Evolutionary conservation across 257 asterid genomes (phyloP).

Genomic region (Forsythia suspensa): DNA sequence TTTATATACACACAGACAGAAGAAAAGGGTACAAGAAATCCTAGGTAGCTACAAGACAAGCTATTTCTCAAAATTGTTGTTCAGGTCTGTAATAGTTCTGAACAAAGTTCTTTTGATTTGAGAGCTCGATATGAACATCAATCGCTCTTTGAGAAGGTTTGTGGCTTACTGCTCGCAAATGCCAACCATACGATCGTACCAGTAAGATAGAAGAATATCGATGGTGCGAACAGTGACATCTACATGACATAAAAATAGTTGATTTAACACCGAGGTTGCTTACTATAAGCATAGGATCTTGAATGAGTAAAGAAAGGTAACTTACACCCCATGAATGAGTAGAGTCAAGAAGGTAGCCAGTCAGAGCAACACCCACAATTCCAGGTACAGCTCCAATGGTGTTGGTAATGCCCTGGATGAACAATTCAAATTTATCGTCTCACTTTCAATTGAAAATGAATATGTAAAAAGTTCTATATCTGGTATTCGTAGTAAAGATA

Average conservation of each 20-base stretch:
- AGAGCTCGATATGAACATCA: constrained; percentile 17
- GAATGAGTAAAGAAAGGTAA: constrained; percentile 8
- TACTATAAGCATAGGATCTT: neutral
- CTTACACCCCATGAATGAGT: constrained; percentile 99
- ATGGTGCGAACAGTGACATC: constrained; percentile 90
- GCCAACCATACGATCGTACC: constrained; percentile 92
- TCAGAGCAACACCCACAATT: constrained; percentile 87
- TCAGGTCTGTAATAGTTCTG: constrained; percentile 29
- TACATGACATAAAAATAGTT: constrained; percentile 20
- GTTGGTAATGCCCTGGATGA: constrained; percentile 87
- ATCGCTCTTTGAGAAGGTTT: constrained; percentile 59
- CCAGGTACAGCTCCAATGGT: constrained; percentile 98
- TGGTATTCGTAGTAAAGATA: neutral
- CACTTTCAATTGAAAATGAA: neutral
- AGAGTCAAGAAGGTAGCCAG: constrained; percentile 90
- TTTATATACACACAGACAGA: constrained; percentile 15
- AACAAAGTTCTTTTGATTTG: constrained; percentile 14
- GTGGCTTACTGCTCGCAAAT: constrained; percentile 90
- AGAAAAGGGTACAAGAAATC: constrained; percentile 1
- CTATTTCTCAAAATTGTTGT: constrained; percentile 56
- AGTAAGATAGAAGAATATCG: constrained; percentile 92
- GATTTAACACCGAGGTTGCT: neutral
- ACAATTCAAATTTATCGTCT: neutral
- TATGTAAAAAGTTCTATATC: neutral
- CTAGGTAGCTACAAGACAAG: constrained; percentile 11